A percentile compares a stretch with the other conserved stretches of the same genome.
phyloP scores from a whole-genome alignment of 1,139 yeast genomes.

The Blastobotrys elegans region DNA sequence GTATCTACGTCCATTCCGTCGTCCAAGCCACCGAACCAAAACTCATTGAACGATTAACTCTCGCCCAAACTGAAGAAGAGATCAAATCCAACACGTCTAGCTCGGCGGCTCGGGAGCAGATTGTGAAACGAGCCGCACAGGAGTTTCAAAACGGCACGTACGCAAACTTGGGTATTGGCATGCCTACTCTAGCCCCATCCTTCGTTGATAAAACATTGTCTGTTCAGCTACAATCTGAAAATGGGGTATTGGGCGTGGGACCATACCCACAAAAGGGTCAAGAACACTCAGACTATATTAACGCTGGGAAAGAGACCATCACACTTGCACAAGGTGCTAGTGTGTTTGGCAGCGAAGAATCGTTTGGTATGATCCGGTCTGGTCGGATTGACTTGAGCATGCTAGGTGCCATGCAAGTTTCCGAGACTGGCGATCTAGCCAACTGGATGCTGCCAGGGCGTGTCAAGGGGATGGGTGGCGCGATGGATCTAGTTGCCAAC shows the following conservation, averaged over 20 bases:
- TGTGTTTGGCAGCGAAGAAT: constrained; percentile 44
- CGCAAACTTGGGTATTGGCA: constrained; percentile 44
- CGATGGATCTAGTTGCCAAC: constrained; percentile 47
- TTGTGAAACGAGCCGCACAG: constrained; percentile 41
- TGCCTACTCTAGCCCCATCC: constrained; percentile 43
- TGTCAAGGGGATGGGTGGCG: constrained; percentile 48
- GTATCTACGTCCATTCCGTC: constrained; percentile 38
- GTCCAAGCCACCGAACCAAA: constrained; percentile 37
- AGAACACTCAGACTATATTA: constrained; percentile 43
- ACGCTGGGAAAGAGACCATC: constrained; percentile 46
- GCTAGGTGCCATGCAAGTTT: constrained; percentile 44
- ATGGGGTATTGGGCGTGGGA: constrained; percentile 44
- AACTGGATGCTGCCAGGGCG: constrained; percentile 47
- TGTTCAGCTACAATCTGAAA: constrained; percentile 42
- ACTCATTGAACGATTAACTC: constrained; percentile 36
- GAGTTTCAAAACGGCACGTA: constrained; percentile 40
- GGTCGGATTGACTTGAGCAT: constrained; percentile 41
- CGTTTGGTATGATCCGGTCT: constrained; percentile 44
- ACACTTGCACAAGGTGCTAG: constrained; percentile 41
- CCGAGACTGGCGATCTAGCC: constrained; percentile 42
- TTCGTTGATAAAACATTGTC: constrained; percentile 35
- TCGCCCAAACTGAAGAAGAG: constrained; percentile 20
- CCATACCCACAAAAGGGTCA: constrained; percentile 40
- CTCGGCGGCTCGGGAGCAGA: constrained; percentile 32
- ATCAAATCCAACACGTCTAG: constrained; percentile 14